Evolutionary conservation across 2,329 filamentous ascomycete species (phyloP).

Genomic region (Neopestalotiopsis sp.): DNA sequence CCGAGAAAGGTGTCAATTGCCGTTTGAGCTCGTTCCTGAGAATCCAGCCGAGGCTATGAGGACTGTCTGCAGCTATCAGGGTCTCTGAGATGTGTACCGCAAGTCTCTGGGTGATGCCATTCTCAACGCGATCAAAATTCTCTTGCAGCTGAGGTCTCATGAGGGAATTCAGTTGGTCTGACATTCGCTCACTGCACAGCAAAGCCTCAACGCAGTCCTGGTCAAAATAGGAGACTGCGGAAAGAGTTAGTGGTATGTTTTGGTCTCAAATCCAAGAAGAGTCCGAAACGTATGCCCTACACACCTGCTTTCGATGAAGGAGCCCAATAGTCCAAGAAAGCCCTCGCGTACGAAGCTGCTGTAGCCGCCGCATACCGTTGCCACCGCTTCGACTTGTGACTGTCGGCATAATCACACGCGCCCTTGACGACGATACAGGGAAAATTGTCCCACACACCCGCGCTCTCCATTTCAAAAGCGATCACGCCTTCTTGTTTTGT

Average conservation of each 20-base stretch:
- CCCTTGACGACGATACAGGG: background rate
- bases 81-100: background rate
- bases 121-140: background rate
- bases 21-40: background rate
- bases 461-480: background rate
- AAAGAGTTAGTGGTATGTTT: too few species aligned
- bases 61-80: background rate
- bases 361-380: background rate
- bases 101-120: background rate
- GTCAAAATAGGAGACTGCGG: accelerated
- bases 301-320: too few species aligned
- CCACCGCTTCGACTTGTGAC: background rate
- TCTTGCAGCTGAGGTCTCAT: background rate
- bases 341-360: background rate
- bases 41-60: background rate
- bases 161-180: background rate
- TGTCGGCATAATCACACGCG: background rate
- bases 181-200: too few species aligned
- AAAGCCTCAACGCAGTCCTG: background rate
- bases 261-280: too few species aligned
- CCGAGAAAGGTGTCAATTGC: background rate
- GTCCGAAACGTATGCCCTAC: too few species aligned
- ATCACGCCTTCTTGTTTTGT: background rate
- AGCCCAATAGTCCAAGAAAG: background rate
- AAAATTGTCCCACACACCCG: background rate